A percentile compares a stretch with the other conserved stretches of the same genome.
phyloP scores from a whole-genome alignment of 306 rosid genomes.

The Lagenaria siceraria region DNA sequence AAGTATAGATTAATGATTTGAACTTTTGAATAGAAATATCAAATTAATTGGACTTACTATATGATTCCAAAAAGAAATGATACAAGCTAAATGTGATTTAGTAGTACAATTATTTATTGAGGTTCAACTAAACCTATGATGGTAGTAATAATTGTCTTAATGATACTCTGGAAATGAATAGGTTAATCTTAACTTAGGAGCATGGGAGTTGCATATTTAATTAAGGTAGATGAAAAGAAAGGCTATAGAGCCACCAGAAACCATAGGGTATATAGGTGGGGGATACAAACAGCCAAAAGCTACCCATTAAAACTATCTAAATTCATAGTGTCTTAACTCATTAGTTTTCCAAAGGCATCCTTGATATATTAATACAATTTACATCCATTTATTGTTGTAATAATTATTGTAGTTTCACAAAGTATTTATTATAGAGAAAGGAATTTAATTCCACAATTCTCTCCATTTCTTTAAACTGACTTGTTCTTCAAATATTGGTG shows the following conservation, averaged over 20 bases:
- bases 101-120: not conserved
- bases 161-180: too few species aligned
- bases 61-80: not conserved
- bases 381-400: not conserved
- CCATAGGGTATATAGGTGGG: not conserved
- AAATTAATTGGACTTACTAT: not conserved
- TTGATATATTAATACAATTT: not conserved
- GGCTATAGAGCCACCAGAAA: not conserved
- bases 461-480: too few species aligned
- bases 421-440: not conserved
- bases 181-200: not conserved
- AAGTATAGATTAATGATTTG: not conserved
- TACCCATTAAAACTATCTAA: not conserved
- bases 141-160: not conserved
- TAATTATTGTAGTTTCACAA: not conserved
- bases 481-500: too few species aligned
- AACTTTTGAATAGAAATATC: not conserved
- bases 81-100: not conserved
- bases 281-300: not conserved
- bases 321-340: not conserved
- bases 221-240: not conserved
- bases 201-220: not conserved
- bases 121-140: not conserved
- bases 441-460: too few species aligned
- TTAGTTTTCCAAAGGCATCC: not conserved